Base-by-base conservation (phyloP, 345 rosid genomes). In the Firmiana major region DNA sequence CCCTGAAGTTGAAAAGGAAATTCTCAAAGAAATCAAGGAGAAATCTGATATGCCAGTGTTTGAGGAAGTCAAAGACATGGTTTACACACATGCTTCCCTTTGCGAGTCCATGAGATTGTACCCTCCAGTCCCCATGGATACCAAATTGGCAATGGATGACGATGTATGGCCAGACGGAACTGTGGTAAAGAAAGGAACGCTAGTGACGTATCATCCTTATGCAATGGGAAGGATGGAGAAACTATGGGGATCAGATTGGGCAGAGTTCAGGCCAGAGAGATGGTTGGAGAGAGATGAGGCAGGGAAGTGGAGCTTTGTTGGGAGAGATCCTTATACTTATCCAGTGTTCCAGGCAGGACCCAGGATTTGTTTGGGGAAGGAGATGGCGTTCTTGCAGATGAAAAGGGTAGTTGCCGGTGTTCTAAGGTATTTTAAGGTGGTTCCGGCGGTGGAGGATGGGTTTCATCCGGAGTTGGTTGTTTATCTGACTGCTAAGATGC, bases 91-190 rank as follows among this genome's bases (percentile, higher is more conserved):
- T 13, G 94, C 87, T 11, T 72, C 88, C 0, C 77, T 90, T 5
- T 90, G 86, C 26, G 92, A 90, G 73, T 54, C 77, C 79, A 87
- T 90, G 90, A 75, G 90, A 82, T 73, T 88, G 21, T 88, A 88
- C 55, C 94, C 89, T 31, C 92, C 90, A 21, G 92, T 88, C 1
- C 91, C 91, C 0, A 19, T 66, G 46, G 90, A 85, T 42, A 34
- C 77, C 9, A 88, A 87, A 76, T 48, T 75, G 19, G 90, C 91
- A 10, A 12, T 53, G 1, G 9, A 16, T 6, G 83, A 79, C 42
- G 92, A 87, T 54, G 75, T 73, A 0, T 72, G 74, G 24, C 88
- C 86, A 0, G 92, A 89, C 62, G 92, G 89, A n/a, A 89, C 84
- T 5, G n/a, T 6, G 38, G 84, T 90, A 46, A 84, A 49, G 81